Evolutionary conservation across 257 asterid species (phyloP), one percentile per base, ranked within the genome.

Genomic region (Eucommia ulmoides): DNA sequence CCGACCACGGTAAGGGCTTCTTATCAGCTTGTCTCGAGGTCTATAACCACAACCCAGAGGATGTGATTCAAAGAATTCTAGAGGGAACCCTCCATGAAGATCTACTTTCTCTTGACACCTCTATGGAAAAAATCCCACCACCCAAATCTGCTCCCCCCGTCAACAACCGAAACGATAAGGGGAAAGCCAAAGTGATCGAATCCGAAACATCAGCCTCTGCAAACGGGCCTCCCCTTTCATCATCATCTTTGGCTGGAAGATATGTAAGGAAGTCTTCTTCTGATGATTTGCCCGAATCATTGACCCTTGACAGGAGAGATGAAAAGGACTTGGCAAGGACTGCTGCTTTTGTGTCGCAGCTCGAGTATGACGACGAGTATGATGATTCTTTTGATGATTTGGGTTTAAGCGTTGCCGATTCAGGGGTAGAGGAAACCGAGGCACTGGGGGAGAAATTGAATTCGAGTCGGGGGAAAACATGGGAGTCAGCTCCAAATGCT

Each of bases 351-450:
- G 56, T 70, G 20, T 74, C 81, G 41, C 98, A 82, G 61, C 77
- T 81, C 0, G 95, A 89, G 78, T 89, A 89, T 22, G 98, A 89
- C 62, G 98, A 89, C 42, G 98, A 89, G 77, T 89, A 89, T 53
- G 98, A 91, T 11, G 98, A 86, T 61, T 91, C 98, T 17, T 91
- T 86, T 53, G 98, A 91, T 69, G 98, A 91, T 63, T 56, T 86
- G 49, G 98, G 98, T 38, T 29, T 91, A 60, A 71, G 93, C 41
- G 84, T 91, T 51, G 85, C 77, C 14, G 96, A 83, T 57, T 69
- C 88, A 9, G 93, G 84, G 21, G 23, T 73, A 8, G 95, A 77
- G 16, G 98, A 85, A 69, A 61, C 77, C 0, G 93, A 77, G 52
- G 53, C 60, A 23, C 62, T 64, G 20, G 60, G 56, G 11, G 76